These are phyloP conservation scores for Aeminium ludgeri DNA, from an alignment of 495 filamentous ascomycete species.

Conservation along the genomic window DNA sequence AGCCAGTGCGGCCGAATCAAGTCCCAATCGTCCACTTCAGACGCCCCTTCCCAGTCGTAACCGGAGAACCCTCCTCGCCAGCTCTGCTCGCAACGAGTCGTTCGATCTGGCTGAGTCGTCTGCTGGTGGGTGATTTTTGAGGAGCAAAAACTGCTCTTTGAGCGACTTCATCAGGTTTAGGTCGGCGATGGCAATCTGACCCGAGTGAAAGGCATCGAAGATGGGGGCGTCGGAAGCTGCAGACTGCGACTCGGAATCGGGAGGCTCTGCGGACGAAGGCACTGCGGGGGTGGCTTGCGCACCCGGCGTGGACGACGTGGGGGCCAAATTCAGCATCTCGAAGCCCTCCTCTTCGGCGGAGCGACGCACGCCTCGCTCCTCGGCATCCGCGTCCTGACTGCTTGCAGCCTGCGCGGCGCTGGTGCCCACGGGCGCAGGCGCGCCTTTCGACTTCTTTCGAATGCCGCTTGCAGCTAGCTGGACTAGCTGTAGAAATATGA, in stretches of 20 bases:
- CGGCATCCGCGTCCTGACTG: constrained; percentile 57
- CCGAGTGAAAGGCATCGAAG: constrained; percentile 34
- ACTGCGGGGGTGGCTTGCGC: constrained; percentile 21
- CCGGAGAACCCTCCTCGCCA: neutral
- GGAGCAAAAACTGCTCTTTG: constrained; percentile 43
- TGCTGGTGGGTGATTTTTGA: constrained; percentile 4
- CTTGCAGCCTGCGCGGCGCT: too few relatives aligned
- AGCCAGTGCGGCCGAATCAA: too few relatives aligned
- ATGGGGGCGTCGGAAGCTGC: constrained; percentile 17
- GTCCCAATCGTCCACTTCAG: too few relatives aligned
- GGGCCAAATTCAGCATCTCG: constrained; percentile 30
- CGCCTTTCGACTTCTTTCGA: constrained; percentile 35
- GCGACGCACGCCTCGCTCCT: constrained; percentile 53
- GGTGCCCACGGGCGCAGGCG: too few relatives aligned
- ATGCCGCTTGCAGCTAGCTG: constrained; percentile 61
- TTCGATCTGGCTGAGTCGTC: neutral
- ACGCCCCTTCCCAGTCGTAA: neutral
- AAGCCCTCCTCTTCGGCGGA: constrained; percentile 34
- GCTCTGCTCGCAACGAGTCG: neutral
- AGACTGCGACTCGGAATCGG: constrained; percentile 21
- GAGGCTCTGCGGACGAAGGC: constrained; percentile 32
- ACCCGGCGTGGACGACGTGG: constrained; percentile 16
- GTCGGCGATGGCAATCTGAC: constrained; percentile 50
- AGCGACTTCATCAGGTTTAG: constrained; percentile 53
- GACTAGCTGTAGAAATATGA: constrained; percentile 51